These are phyloP conservation scores for Phaeophleospora eucalypticola DNA, from an alignment of 2,329 filamentous ascomycete genomes.

Conservation along the genomic window DNA sequence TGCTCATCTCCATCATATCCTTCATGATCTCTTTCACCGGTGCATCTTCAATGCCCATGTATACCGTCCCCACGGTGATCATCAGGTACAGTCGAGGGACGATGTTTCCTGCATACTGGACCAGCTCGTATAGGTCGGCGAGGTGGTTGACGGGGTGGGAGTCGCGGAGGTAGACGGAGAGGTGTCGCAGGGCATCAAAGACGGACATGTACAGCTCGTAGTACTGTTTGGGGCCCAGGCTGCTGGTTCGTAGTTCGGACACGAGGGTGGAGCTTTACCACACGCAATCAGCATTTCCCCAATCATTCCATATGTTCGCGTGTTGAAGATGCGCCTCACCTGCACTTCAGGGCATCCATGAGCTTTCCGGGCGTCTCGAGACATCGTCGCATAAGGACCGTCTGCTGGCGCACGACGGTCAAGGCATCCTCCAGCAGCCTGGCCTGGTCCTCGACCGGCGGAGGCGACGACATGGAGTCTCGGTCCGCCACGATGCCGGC, in stretches of 20 bases:
- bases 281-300: slow-evolving; percentile 23
- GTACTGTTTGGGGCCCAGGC: slow-evolving; percentile 97
- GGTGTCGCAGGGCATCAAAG: slow-evolving; percentile 93
- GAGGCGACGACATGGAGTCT: slow-evolving; percentile 34
- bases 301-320: not conserved
- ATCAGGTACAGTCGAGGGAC: slow-evolving; percentile 94
- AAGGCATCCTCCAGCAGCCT: slow-evolving; percentile 96
- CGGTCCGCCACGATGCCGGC: slow-evolving; percentile 21
- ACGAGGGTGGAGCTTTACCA: slow-evolving; percentile 81
- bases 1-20: slow-evolving; percentile 99
- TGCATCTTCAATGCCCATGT: slow-evolving; percentile 97
- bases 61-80: slow-evolving; percentile 98
- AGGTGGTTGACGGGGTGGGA: slow-evolving; percentile 97
- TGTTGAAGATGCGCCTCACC: slow-evolving; percentile 58
- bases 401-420: slow-evolving; percentile 94
- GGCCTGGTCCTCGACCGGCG: slow-evolving; percentile 58
- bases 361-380: slow-evolving; percentile 96
- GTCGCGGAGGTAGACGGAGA: slow-evolving; percentile 93
- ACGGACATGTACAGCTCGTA: slow-evolving; percentile 99
- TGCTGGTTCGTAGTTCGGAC: slow-evolving; percentile 95
- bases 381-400: slow-evolving; percentile 93
- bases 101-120: slow-evolving; percentile 97
- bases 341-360: slow-evolving; percentile 99
- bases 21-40: slow-evolving; percentile 99
- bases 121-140: slow-evolving; percentile 94